Conservation (phyloP, 1,284 basidiomycete genomes). For the Puccinia coronata region DNA sequence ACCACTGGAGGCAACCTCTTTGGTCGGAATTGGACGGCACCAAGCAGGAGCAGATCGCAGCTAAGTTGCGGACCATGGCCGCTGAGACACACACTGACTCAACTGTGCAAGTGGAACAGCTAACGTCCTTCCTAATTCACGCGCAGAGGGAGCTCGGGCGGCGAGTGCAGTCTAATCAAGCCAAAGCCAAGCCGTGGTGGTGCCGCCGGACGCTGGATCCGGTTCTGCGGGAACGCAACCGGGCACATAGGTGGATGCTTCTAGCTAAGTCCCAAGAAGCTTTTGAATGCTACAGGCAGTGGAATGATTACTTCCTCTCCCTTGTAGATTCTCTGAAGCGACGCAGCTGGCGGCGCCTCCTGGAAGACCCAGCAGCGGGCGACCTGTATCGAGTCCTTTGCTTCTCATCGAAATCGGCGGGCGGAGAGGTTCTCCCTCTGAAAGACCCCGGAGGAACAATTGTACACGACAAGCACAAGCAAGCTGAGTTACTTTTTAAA, state of each 20-base stretch:
- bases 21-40: too few species aligned
- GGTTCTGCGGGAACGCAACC: not conserved
- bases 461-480: not conserved
- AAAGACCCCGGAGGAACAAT: not conserved
- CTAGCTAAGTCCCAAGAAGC: constrained; percentile 2
- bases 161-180: not conserved
- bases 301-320: not conserved
- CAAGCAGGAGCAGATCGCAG: too few species aligned
- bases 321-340: not conserved
- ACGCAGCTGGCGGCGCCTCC: constrained; percentile 4
- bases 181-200: constrained; percentile 25
- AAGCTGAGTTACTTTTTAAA: constrained; percentile 1
- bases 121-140: not conserved
- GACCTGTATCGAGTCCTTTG: not conserved
- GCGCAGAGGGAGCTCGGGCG: not conserved
- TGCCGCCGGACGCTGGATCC: constrained; percentile 1
- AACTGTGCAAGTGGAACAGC: too few species aligned
- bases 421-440: not conserved
- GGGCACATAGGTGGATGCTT: constrained; percentile 8
- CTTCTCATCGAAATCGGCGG: not conserved
- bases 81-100: too few species aligned
- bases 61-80: too few species aligned
- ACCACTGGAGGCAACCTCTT: too few species aligned
- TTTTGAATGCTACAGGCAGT: not conserved
- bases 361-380: not conserved